A percentile compares a stretch with the other conserved stretches of the same genome.
Conservation (phyloP, 2,329 filamentous ascomycete genomes). For the Madurella mycetomatis region DNA sequence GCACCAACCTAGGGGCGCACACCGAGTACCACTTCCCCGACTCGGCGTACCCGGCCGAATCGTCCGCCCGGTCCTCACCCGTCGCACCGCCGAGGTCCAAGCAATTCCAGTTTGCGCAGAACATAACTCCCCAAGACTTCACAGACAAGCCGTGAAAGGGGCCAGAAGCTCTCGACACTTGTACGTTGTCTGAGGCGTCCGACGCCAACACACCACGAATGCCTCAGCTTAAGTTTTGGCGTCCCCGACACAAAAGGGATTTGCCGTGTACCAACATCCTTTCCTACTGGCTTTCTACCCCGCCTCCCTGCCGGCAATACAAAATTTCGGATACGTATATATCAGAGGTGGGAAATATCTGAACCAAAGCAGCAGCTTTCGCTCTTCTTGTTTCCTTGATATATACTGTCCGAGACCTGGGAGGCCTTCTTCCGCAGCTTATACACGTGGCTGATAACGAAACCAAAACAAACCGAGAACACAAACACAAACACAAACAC, state of each 20-base stretch:
- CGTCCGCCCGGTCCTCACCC: conserved; percentile 36
- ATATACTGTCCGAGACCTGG: not conserved
- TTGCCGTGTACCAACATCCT: conserved; percentile 16
- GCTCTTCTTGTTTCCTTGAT: not conserved
- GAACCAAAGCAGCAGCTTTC: not conserved
- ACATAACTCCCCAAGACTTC: conserved; percentile 43
- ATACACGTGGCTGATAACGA: conserved; percentile 11
- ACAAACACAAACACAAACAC: too few species aligned
- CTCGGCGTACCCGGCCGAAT: conserved; percentile 33
- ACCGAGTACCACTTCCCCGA: conserved; percentile 51
- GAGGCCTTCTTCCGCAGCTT: not conserved
- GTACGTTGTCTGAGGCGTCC: not conserved
- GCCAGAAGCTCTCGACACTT: not conserved
- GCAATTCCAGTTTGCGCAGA: conserved; percentile 44
- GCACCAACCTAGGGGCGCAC: conserved; percentile 30
- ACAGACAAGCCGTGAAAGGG: conserved; percentile 20
- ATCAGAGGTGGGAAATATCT: not conserved
- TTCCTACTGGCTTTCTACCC: not conserved
- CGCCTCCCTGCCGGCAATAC: not conserved
- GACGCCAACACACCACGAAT: too few species aligned
- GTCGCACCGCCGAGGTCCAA: conserved; percentile 34
- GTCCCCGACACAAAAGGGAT: not conserved
- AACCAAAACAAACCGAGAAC: not conserved
- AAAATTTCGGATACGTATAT: not conserved
- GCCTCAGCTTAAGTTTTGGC: too few species aligned